phyloP scores from a whole-genome alignment of 352 stramenopile genomes.

The Plasmopara halstedii region DNA sequence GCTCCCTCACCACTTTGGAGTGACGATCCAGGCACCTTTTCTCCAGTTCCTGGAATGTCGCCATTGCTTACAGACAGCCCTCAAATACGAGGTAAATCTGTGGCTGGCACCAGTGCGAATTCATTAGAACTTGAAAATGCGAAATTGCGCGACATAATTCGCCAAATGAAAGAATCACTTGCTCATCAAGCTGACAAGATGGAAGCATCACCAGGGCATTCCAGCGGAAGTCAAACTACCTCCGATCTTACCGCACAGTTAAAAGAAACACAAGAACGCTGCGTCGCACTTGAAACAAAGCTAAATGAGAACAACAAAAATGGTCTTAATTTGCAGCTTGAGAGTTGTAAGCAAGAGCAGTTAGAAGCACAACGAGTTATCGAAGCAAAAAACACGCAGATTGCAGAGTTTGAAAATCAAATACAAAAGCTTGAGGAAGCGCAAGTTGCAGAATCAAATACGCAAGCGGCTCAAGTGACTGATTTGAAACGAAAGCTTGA shows the following conservation, averaged over 20 bases:
- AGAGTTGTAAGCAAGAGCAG: conserved; percentile 37
- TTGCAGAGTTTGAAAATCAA: conserved; percentile 36
- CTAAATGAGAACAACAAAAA: conserved; percentile 9
- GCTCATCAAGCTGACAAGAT: conserved; percentile 34
- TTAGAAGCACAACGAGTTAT: conserved; percentile 32
- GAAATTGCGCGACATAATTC: conserved; percentile 66
- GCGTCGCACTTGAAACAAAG: conserved; percentile 33
- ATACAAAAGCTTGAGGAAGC: conserved; percentile 17
- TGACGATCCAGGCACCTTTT: conserved; percentile 54
- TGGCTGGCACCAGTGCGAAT: conserved; percentile 1
- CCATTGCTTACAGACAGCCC: conserved; percentile 45
- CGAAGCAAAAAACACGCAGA: conserved; percentile 31
- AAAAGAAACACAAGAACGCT: conserved; percentile 31
- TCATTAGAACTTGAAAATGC: conserved; percentile 47
- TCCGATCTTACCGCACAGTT: conserved; percentile 21
- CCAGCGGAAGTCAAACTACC: conserved; percentile 8
- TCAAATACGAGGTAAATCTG: conserved; percentile 1
- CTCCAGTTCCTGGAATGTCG: conserved; percentile 38
- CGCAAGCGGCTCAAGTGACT: conserved; percentile 22
- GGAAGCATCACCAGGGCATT: conserved; percentile 6
- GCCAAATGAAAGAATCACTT: conserved; percentile 67
- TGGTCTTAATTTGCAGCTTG: conserved; percentile 20
- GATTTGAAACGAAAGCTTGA: conserved; percentile 39
- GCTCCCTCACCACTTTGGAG: conserved; percentile 56
- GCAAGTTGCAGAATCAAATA: conserved; percentile 6